Evolutionary conservation across 2,329 filamentous ascomycete species (phyloP).

Genomic region (Diaporthe citrichinensis): DNA sequence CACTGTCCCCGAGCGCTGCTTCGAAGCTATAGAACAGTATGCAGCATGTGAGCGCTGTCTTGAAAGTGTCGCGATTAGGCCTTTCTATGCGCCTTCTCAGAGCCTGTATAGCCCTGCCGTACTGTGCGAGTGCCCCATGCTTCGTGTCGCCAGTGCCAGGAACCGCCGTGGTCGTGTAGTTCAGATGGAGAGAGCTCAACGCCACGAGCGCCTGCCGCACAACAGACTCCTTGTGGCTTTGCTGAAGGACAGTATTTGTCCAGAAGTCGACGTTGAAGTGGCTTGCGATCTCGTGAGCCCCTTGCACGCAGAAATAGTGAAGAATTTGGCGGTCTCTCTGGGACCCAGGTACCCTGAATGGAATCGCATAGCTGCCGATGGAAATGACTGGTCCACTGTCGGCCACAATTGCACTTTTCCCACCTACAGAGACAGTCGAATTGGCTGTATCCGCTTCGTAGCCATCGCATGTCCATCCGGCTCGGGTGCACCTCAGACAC

Average conservation of each 20-base stretch:
- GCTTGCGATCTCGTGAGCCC: background rate
- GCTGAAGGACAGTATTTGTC: background rate
- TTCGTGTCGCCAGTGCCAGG: background rate
- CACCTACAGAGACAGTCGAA: background rate
- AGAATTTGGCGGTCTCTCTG: conserved; percentile 1
- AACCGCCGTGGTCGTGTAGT: background rate
- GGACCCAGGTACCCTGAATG: background rate
- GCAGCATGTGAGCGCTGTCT: background rate
- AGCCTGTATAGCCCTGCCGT: background rate
- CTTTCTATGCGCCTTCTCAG: background rate
- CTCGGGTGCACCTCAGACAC: background rate
- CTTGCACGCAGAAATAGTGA: background rate
- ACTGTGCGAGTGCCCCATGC: background rate
- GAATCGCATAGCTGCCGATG: conserved; percentile 3
- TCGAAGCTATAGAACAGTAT: conserved; percentile 5
- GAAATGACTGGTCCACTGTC: background rate
- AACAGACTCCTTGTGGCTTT: background rate
- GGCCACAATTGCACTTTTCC: background rate
- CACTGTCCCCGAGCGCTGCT: background rate
- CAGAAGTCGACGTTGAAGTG: conserved; percentile 15
- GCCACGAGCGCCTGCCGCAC: background rate
- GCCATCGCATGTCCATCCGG: background rate
- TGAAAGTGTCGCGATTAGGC: background rate
- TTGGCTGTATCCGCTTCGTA: background rate
- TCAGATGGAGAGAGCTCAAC: background rate